phyloP scores from a whole-genome alignment of 371 early-diverging fungal species.

The Mucor piriformis region DNA sequence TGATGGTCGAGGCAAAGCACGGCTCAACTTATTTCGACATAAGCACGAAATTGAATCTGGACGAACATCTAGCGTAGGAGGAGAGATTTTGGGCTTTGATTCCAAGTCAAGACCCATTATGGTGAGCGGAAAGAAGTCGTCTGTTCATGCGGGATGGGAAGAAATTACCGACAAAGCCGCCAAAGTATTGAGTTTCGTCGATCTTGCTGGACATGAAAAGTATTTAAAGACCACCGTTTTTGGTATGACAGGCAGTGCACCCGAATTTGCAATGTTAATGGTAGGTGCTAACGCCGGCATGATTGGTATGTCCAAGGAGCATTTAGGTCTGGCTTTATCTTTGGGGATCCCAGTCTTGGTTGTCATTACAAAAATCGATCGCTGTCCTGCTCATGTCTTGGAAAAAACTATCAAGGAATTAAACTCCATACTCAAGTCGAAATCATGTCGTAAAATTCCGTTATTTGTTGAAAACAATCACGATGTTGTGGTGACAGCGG shows the following conservation, averaged over 20 bases:
- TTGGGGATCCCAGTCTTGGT: constrained; percentile 87
- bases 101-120: constrained; percentile 55
- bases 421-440: constrained; percentile 79
- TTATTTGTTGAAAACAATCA: constrained; percentile 74
- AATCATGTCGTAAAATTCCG: constrained; percentile 91
- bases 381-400: constrained; percentile 86
- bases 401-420: constrained; percentile 85
- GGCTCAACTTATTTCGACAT: constrained; percentile 88
- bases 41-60: constrained; percentile 94
- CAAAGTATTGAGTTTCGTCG: constrained; percentile 87
- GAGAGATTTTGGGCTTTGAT: constrained; percentile 90
- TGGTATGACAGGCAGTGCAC: constrained; percentile 89
- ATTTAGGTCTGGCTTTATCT: constrained; percentile 87
- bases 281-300: constrained; percentile 90
- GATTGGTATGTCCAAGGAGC: constrained; percentile 94
- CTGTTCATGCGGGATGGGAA: constrained; percentile 72
- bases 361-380: constrained; percentile 91
- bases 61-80: constrained; percentile 88
- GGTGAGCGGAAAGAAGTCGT: constrained; percentile 44
- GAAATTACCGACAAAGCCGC: constrained; percentile 76
- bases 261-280: constrained; percentile 92
- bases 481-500: constrained; percentile 82
- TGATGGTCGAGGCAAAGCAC: constrained; percentile 92
- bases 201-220: constrained; percentile 93
- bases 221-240: constrained; percentile 94